Evolutionary conservation across 805 yeast genomes (phyloP).

Genomic region (Jamesozyma lodderae): DNA sequence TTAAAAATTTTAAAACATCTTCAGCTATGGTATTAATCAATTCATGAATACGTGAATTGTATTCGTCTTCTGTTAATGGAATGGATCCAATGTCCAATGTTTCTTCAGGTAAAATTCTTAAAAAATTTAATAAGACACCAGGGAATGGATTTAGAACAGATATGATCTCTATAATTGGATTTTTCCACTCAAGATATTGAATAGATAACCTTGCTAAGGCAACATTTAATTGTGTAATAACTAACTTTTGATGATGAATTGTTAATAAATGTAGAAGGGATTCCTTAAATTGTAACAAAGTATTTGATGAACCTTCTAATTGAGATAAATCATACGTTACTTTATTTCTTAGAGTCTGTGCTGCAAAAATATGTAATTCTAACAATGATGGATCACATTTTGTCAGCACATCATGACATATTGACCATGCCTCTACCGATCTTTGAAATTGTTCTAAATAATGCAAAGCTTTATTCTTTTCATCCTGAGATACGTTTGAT

Average conservation of each 20-base stretch:
- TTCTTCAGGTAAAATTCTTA: slow-evolving; percentile 88
- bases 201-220: slow-evolving; percentile 76
- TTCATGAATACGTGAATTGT: slow-evolving; percentile 50
- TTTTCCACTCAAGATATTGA: slow-evolving; percentile 65
- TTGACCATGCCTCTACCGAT: slow-evolving; percentile 71
- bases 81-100: slow-evolving; percentile 66
- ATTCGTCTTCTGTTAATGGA: slow-evolving; percentile 75
- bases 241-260: slow-evolving; percentile 44
- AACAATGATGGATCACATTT: slow-evolving; percentile 30
- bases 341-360: slow-evolving; percentile 83
- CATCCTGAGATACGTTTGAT: slow-evolving; percentile 18
- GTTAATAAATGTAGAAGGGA: slow-evolving; percentile 47
- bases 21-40: slow-evolving; percentile 61
- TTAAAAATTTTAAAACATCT: slow-evolving; percentile 54
- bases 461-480: slow-evolving; percentile 38
- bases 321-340: slow-evolving; percentile 79
- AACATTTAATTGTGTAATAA: slow-evolving; percentile 76
- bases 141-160: slow-evolving; percentile 32
- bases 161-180: slow-evolving; percentile 63
- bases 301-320: slow-evolving; percentile 34
- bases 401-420: slow-evolving; percentile 47
- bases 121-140: slow-evolving; percentile 58
- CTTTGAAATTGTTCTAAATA: slow-evolving; percentile 79
- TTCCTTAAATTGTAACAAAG: slow-evolving; percentile 52
- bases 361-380: slow-evolving; percentile 70